phyloP scores from a whole-genome alignment of 2,329 filamentous ascomycete species.

The Cercospora sp. region DNA sequence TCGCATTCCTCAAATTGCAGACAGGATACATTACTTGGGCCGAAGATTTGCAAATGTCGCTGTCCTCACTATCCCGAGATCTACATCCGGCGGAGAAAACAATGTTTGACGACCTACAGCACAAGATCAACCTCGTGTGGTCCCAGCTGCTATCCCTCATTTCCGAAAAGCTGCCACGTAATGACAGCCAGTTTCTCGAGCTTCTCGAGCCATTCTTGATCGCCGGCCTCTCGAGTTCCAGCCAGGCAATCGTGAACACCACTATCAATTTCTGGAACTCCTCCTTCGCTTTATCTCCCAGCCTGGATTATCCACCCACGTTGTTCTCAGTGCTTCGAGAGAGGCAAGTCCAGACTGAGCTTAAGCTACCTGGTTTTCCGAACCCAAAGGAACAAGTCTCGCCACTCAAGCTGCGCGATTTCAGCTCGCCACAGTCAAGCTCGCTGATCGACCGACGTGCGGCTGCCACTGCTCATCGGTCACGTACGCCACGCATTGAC shows the following conservation, averaged over 20 bases:
- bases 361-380: constrained; percentile 51
- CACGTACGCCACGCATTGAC: not conserved
- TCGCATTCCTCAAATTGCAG: constrained; percentile 62
- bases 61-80: constrained; percentile 13
- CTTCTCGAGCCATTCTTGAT: constrained; percentile 53
- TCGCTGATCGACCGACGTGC: constrained; percentile 2
- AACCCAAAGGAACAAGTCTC: not conserved
- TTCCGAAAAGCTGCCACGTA: constrained; percentile 55
- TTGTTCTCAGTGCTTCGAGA: constrained; percentile 64
- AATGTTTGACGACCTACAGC: not conserved
- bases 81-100: not conserved
- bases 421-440: not conserved
- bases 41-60: constrained; percentile 49
- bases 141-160: constrained; percentile 53
- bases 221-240: constrained; percentile 55
- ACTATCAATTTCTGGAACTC: constrained; percentile 68
- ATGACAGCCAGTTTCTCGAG: constrained; percentile 58
- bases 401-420: not conserved
- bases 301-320: constrained; percentile 63
- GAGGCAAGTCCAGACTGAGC: constrained; percentile 57
- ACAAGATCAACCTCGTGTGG: constrained; percentile 34
- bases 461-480: not conserved
- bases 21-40: constrained; percentile 64
- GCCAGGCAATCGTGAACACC: constrained; percentile 51
- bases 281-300: constrained; percentile 62